phyloP scores from a whole-genome alignment of 2,329 filamentous ascomycete species.

The Colletotrichum sp. region DNA sequence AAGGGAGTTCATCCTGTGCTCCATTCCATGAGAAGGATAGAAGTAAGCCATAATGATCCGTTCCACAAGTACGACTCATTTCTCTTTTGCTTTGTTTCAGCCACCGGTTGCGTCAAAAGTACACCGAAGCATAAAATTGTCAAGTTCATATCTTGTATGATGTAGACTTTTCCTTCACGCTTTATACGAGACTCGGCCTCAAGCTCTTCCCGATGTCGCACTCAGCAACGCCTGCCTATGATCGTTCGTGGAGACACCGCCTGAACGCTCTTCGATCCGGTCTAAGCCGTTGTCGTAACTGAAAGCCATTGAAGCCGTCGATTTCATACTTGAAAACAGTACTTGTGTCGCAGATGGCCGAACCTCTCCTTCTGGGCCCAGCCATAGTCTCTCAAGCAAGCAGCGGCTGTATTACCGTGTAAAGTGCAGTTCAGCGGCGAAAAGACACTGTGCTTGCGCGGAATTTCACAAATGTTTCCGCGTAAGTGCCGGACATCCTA shows the following conservation, averaged over 20 bases:
- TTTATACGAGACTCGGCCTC: neutral
- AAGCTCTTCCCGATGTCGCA: neutral
- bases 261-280: neutral
- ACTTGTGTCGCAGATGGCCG: neutral
- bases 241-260: neutral
- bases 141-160: neutral
- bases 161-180: neutral
- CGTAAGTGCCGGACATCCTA: neutral
- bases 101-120: neutral
- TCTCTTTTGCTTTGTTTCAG: neutral
- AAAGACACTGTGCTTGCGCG: neutral
- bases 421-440: rapidly evolving
- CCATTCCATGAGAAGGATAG: neutral
- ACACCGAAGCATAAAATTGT: neutral
- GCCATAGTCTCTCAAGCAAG: neutral
- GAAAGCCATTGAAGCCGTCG: neutral
- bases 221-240: neutral
- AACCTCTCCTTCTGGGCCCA: neutral
- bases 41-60: neutral
- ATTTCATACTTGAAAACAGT: neutral
- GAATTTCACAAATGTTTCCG: neutral
- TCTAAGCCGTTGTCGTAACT: neutral
- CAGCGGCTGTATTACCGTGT: neutral
- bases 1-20: neutral
- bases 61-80: neutral